phyloP scores from a whole-genome alignment of 192 early-diverging fungal genomes.

The Backusella macrospora region DNA sequence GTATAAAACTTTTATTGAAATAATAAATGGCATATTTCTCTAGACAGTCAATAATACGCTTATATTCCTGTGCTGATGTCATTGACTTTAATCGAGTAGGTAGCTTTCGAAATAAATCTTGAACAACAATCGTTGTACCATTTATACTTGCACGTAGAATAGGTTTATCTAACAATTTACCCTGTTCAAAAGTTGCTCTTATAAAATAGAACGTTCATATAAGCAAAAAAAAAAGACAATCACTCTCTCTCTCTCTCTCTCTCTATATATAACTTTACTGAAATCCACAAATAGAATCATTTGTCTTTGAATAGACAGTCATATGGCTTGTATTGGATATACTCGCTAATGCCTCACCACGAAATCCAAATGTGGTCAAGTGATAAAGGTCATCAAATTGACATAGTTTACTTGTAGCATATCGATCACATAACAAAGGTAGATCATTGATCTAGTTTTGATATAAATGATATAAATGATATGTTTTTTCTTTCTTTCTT shows the following conservation, averaged over 20 bases:
- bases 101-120: conserved; percentile 15
- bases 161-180: conserved; percentile 1
- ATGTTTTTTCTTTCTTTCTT: neutral
- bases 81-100: conserved; percentile 5
- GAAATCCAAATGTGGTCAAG: conserved; percentile 85
- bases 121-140: conserved; percentile 6
- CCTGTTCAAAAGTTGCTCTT: conserved; percentile 4
- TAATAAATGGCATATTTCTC: conserved; percentile 20
- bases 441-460: conserved; percentile 19
- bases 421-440: conserved; percentile 60
- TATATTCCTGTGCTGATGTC: neutral
- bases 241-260: neutral
- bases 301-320: conserved; percentile 3
- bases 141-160: neutral
- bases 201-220: neutral
- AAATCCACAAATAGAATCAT: neutral
- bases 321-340: neutral
- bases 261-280: neutral
- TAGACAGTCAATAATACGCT: neutral
- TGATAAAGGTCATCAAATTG: conserved; percentile 74
- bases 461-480: neutral
- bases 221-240: neutral
- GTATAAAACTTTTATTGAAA: neutral
- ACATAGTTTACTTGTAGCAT: conserved; percentile 85
- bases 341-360: conserved; percentile 79